phyloP scores from a whole-genome alignment of 805 yeast species.

The Pichia rugopelliculosa region DNA sequence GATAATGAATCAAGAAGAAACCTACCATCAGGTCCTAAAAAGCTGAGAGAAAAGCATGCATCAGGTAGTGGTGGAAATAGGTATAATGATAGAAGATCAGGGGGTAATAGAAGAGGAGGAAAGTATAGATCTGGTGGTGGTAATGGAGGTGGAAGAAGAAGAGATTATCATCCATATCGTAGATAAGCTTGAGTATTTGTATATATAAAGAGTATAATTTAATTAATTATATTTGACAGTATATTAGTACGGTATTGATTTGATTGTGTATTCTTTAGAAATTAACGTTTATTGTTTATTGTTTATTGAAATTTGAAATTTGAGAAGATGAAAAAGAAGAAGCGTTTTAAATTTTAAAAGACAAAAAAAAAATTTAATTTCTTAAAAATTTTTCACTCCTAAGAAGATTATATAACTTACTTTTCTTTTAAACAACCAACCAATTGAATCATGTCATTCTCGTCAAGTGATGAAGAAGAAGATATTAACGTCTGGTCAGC shows the following conservation, averaged over 20 bases:
- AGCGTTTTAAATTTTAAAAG: background rate
- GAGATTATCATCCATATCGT: slow-evolving; percentile 29
- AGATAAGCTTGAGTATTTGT: slow-evolving; percentile 2
- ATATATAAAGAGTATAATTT: background rate
- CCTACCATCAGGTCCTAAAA: slow-evolving; percentile 31
- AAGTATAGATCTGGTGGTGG: slow-evolving; percentile 11
- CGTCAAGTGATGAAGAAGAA: slow-evolving; percentile 25
- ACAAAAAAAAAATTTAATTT: background rate
- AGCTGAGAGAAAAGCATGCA: slow-evolving; percentile 16
- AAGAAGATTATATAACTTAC: background rate
- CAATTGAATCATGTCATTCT: background rate
- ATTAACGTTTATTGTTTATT: too few species aligned
- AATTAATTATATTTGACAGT: too few species aligned
- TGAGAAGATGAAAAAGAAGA: background rate
- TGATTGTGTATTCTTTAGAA: too few species aligned
- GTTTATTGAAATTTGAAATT: too few species aligned
- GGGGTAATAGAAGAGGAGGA: slow-evolving; percentile 19
- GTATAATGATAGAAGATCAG: slow-evolving; percentile 17
- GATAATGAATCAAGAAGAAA: slow-evolving; percentile 3
- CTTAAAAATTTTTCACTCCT: slow-evolving; percentile 5
- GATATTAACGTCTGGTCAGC: slow-evolving; percentile 58
- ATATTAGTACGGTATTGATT: too few species aligned
- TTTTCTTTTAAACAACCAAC: background rate
- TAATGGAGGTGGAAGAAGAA: slow-evolving; percentile 14
- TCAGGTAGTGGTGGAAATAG: slow-evolving; percentile 13